Evolutionary conservation across 2,329 filamentous ascomycete species (phyloP).

Genomic region (Alternaria sp.): DNA sequence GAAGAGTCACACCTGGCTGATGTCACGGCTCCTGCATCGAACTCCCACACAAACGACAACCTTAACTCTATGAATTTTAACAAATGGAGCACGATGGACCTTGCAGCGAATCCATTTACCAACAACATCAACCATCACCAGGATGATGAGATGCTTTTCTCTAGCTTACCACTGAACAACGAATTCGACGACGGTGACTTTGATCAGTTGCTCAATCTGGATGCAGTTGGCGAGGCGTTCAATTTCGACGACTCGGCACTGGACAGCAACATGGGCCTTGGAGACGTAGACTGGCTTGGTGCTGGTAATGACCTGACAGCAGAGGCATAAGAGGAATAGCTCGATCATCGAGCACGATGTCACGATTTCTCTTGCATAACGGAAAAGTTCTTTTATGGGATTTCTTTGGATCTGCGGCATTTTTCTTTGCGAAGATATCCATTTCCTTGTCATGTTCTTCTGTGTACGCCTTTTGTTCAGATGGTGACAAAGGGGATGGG

Average conservation of each 20-base stretch:
- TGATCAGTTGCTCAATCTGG: slow-evolving; percentile 51
- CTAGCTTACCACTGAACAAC: slow-evolving; percentile 46
- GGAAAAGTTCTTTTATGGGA: slow-evolving; percentile 5
- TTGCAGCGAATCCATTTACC: slow-evolving; percentile 27
- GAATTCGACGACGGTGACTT: slow-evolving; percentile 53
- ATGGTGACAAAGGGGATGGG: background rate
- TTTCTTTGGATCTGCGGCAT: slow-evolving; percentile 6
- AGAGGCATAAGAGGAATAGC: slow-evolving; percentile 16
- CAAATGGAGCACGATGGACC: slow-evolving; percentile 32
- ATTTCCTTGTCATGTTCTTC: background rate
- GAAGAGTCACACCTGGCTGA: slow-evolving; percentile 26
- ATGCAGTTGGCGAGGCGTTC: slow-evolving; percentile 51
- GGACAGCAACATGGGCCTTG: slow-evolving; percentile 25
- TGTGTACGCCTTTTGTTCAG: background rate
- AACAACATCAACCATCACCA: slow-evolving; percentile 45
- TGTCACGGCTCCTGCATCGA: slow-evolving; percentile 14
- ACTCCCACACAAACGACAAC: background rate
- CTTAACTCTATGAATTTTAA: slow-evolving; percentile 17
- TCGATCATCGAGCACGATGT: background rate
- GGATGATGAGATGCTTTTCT: slow-evolving; percentile 47
- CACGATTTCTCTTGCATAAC: background rate
- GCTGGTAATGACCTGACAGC: slow-evolving; percentile 17
- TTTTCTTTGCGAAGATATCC: slow-evolving; percentile 10
- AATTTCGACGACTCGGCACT: slow-evolving; percentile 42
- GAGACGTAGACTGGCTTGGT: slow-evolving; percentile 28